Evolutionary conservation across 306 rosid species (phyloP).

Genomic region (Dryas octopetala): DNA sequence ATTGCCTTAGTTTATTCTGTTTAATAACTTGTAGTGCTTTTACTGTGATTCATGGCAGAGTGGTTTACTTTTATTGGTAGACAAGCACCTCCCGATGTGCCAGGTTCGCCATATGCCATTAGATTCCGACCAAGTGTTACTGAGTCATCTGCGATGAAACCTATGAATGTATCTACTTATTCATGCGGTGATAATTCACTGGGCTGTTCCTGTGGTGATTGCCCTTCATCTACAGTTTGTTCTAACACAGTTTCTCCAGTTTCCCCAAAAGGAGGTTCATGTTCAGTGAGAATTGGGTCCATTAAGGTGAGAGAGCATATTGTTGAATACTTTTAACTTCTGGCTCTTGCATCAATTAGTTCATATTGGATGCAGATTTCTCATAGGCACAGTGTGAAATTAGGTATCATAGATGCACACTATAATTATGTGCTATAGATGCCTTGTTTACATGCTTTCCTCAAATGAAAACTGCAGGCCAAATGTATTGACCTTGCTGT

Average conservation of each 20-base stretch:
- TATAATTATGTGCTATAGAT: neutral
- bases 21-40: conserved; percentile 25
- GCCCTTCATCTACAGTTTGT: conserved; percentile 82
- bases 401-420: neutral
- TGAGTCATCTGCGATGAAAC: conserved; percentile 69
- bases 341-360: neutral
- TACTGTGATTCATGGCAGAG: conserved; percentile 54
- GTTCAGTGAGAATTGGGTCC: conserved; percentile 75
- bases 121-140: conserved; percentile 51
- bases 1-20: conserved; percentile 17
- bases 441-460: conserved; percentile 34
- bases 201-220: conserved; percentile 98
- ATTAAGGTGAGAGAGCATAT: conserved; percentile 58
- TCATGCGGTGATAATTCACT: conserved; percentile 86
- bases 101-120: conserved; percentile 91
- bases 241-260: conserved; percentile 56
- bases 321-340: neutral
- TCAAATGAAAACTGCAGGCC: conserved; percentile 55
- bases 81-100: conserved; percentile 47
- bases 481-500: conserved; percentile 76
- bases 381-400: neutral
- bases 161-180: conserved; percentile 91
- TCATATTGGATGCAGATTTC: neutral
- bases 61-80: conserved; percentile 90
- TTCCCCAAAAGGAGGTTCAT: conserved; percentile 50